Evolutionary conservation across 2,329 filamentous ascomycete species (phyloP), one percentile per base, ranked within the genome.

Genomic region (Coleophoma cylindrospora): DNA sequence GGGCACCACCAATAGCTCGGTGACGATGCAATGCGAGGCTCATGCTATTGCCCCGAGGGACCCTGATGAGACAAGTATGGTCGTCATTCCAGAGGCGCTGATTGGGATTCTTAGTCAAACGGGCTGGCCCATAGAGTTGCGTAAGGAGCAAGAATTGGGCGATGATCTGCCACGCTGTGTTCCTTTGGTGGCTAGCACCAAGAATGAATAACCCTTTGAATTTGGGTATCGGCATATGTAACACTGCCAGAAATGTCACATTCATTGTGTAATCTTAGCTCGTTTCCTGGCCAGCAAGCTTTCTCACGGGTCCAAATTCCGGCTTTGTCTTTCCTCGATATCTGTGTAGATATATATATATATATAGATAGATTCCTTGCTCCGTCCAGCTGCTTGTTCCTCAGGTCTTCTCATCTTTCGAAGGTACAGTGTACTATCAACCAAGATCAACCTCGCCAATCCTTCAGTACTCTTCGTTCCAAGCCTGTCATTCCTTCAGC

Each of bases 191-290:
- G 54, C 52, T 57, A 47, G 49, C 50, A 51, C 53, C 57, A 56
- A 54, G 57, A 61, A 64, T 62, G 56, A 52, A 50, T 43, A 54
- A 45, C 27, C 27, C 27, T 27, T 27, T 10, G 27, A 27, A 27
- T 27, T 27, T 27, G 27, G 19, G 27, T 10, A 27, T 27, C 27
- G 27, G 27, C 27, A 27, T 27, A 27, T 27, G 27, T 27, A 27
- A 27, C 27, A 49, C 51, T 52, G 53, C 50, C 52, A 49, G 46
- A 50, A 48, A 45, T 43, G 49, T 27, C 43, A 53, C 33, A 48
- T 48, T 36, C 50, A 52, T 54, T 59, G 59, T 62, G 43, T 45
- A 49, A 61, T 60, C 60, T 10, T 32, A 3, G 27, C 21, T 53
- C 19, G 43, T 40, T 40, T 38, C 36, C 47, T 38, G 10, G 38